Evolutionary conservation across 331 rosid genomes (phyloP).

Genomic region (Rhamnella rubrinervis): DNA sequence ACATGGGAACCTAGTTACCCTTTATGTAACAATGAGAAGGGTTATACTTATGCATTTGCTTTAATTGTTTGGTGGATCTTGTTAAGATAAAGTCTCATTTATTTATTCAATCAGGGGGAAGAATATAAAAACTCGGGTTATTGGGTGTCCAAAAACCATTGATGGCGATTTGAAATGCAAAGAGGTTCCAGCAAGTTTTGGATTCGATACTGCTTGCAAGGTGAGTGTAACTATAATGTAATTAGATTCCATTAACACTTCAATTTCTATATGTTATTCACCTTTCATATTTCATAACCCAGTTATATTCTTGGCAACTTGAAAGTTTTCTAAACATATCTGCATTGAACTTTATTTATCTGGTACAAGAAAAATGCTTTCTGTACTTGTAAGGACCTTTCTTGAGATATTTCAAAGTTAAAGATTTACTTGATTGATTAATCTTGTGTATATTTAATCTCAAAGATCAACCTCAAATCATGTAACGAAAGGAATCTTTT

Average conservation of each 20-base stretch:
- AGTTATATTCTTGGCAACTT: neutral
- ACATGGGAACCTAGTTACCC: neutral
- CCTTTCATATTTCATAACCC: slow-evolving; percentile 1
- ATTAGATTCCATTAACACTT: neutral
- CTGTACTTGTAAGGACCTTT: neutral
- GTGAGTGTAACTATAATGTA: slow-evolving; percentile 39
- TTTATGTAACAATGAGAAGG: neutral
- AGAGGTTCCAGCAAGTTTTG: slow-evolving; percentile 97
- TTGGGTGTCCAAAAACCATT: slow-evolving; percentile 98
- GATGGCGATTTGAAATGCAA: slow-evolving; percentile 95
- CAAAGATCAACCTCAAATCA: too few relatives aligned
- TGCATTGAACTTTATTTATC: neutral
- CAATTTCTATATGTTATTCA: neutral
- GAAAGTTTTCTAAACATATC: neutral
- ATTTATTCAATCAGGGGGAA: slow-evolving; percentile 54
- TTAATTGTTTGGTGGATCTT: slow-evolving; percentile 3
- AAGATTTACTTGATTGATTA: neutral
- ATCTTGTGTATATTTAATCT: neutral
- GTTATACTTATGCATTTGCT: neutral
- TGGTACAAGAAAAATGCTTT: neutral
- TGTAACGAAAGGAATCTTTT: too few relatives aligned
- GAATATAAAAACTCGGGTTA: slow-evolving; percentile 78
- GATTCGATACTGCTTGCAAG: slow-evolving; percentile 99
- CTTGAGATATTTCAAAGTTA: neutral
- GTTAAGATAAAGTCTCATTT: slow-evolving; percentile 6